Base-by-base conservation (phyloP, 108 stramenopile species). In the Stephanodiscus triporus region DNA sequence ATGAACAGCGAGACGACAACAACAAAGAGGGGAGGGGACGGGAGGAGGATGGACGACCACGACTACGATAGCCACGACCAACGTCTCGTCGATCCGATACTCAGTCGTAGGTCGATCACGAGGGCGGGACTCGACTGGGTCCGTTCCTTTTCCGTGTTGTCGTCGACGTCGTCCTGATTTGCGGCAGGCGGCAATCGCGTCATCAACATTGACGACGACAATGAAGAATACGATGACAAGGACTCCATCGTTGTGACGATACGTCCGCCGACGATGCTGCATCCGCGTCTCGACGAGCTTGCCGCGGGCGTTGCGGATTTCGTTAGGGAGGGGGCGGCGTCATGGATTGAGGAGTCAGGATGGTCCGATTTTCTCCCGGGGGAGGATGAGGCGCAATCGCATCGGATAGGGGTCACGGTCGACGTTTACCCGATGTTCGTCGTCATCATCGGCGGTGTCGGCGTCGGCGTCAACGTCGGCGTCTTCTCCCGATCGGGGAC, bases 221-320 rank as follows among this genome's bases (percentile, higher is more conserved):
- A 57, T 22, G 56, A 56, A 34, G 57, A 27, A 36, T 26, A 53
- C 14, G 64, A 47, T 17, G 40, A 63, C n/a, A n/a, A n/a, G n/a
- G n/a, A n/a, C n/a, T n/a, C n/a, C n/a, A n/a, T n/a, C n/a, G n/a
- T n/a, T n/a, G 74, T 93, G 8, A 80, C 82, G 54, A 50, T 95
- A 14, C 67, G 84, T 29, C 63, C 89, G 13, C 90, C 94, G 7
- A 85, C 91, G 29, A 45, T 89, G 29, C 49, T 91, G 32, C 91
- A 95, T 78, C 94, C 94, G 9, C 34, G 69, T 19, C 50, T 92
- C 24, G 51, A 84, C 9, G 56, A 56, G 22, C 57, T 95, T 10
- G 80, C 89, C 42, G 9, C 55, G 20, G 65, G 73, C 19, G 56
- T 91, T 16, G 42, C 81, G 29, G 42, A 77, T 30, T 59, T 67